Evolutionary conservation across 1,284 basidiomycete genomes (phyloP).

Genomic region (Anthracocystis walkeri): DNA sequence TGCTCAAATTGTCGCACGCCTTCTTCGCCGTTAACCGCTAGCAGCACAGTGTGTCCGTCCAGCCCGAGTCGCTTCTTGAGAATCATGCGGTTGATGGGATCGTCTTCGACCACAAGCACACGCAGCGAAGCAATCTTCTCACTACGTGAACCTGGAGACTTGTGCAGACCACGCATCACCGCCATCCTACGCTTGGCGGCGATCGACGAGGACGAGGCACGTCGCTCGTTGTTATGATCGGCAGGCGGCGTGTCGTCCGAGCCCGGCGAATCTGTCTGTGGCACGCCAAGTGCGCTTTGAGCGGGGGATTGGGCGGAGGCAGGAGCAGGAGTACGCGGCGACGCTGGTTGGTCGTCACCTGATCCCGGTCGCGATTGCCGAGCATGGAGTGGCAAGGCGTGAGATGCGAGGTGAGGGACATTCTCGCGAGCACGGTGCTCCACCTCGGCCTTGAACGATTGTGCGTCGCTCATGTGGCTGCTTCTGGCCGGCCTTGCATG

Average conservation of each 20-base stretch:
- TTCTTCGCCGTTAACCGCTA: constrained; percentile 82
- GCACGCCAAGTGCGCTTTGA: constrained; percentile 2
- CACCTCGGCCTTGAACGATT: constrained; percentile 45
- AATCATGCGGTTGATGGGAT: constrained; percentile 81
- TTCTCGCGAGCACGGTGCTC: constrained; percentile 36
- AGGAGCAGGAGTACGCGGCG: neutral
- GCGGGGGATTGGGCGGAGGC: constrained; percentile 13
- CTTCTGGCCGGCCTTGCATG: constrained; percentile 14
- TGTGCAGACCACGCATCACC: constrained; percentile 44
- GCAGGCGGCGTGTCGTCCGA: constrained; percentile 16
- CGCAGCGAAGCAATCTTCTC: constrained; percentile 54
- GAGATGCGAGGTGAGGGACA: constrained; percentile 16
- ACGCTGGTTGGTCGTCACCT: neutral
- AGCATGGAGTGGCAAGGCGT: constrained; percentile 21
- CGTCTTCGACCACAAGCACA: constrained; percentile 71
- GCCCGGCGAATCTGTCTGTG: constrained; percentile 21
- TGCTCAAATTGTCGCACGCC: constrained; percentile 76
- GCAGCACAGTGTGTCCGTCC: constrained; percentile 78
- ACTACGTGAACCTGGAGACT: constrained; percentile 14
- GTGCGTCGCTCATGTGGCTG: constrained; percentile 24
- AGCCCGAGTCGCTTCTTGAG: constrained; percentile 78
- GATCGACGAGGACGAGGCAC: constrained; percentile 31
- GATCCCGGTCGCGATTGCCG: constrained; percentile 2
- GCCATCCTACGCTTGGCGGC: constrained; percentile 37
- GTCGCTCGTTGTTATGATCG: constrained; percentile 17